A percentile compares a stretch with the other conserved stretches of the same genome.
Evolutionary conservation across 2,329 filamentous ascomycete genomes (phyloP).

Genomic region (Teratosphaeria zuluensis): DNA sequence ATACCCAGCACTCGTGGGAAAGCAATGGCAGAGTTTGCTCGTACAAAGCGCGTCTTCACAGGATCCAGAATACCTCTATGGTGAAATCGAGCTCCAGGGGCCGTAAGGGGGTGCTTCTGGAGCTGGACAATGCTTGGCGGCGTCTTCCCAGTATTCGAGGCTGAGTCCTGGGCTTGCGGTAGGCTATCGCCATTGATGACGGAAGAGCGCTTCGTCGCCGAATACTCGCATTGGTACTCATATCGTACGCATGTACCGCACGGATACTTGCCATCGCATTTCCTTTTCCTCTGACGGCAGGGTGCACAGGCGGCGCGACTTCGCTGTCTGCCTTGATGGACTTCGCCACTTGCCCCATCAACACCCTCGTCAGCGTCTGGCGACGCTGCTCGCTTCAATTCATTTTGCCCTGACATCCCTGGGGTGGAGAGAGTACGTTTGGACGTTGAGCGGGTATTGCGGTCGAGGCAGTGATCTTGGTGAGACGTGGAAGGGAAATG

Average conservation of each 20-base stretch:
- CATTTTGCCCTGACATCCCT: slow-evolving; percentile 5
- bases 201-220: slow-evolving; percentile 20
- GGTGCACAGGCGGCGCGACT: slow-evolving; percentile 26
- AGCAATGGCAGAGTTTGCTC: slow-evolving; percentile 38
- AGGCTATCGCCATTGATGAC: slow-evolving; percentile 15
- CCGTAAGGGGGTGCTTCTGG: slow-evolving; percentile 25
- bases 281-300: slow-evolving; percentile 20
- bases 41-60: slow-evolving; percentile 25
- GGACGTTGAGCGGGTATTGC: background rate
- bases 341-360: slow-evolving; percentile 3
- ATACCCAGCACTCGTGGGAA: slow-evolving; percentile 47
- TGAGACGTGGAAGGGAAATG: background rate
- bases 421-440: background rate
- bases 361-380: slow-evolving; percentile 9
- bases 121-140: slow-evolving; percentile 22
- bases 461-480: background rate
- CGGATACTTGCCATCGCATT: slow-evolving; percentile 21
- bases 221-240: slow-evolving; percentile 27
- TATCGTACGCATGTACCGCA: slow-evolving; percentile 27
- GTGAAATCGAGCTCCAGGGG: slow-evolving; percentile 26
- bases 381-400: slow-evolving; percentile 16
- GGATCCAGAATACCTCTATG: slow-evolving; percentile 27
- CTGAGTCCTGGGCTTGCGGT: slow-evolving; percentile 8
- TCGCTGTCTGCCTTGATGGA: slow-evolving; percentile 21
- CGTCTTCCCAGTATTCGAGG: slow-evolving; percentile 9